These are phyloP conservation scores for Botryotinia calthae DNA, from an alignment of 2,329 filamentous ascomycete species.

Conservation along the genomic window DNA sequence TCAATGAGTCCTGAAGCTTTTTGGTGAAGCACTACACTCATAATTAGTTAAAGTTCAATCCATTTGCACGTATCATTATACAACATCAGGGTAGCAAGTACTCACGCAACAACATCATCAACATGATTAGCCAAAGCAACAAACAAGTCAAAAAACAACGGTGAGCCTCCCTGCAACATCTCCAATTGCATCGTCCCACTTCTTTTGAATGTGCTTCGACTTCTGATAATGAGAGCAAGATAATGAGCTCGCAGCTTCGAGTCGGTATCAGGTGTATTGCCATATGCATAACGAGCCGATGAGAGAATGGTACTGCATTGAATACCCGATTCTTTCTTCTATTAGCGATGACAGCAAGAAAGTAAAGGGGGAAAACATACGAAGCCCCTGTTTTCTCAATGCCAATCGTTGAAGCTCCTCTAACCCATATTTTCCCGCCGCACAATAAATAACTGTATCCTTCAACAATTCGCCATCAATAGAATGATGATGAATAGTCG, in stretches of 20 bases:
- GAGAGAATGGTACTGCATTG: conserved; percentile 84
- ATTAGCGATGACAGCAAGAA: conserved; percentile 45
- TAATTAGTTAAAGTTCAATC: not conserved
- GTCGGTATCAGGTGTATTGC: conserved; percentile 83
- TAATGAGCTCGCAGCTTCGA: conserved; percentile 91
- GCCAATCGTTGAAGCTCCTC: conserved; percentile 82
- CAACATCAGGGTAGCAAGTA: conserved; percentile 22
- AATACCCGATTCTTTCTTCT: conserved; percentile 72
- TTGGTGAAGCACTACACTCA: conserved; percentile 34
- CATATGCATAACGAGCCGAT: conserved; percentile 86
- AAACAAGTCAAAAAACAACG: conserved; percentile 90
- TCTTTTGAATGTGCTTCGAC: conserved; percentile 82
- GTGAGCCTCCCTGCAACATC: conserved; percentile 80
- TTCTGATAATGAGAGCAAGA: conserved; percentile 86
- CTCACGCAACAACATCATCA: conserved; percentile 63
- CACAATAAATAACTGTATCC: conserved; percentile 88
- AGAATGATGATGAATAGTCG: conserved; percentile 66
- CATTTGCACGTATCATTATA: not conserved
- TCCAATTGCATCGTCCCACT: conserved; percentile 95
- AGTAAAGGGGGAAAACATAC: conserved; percentile 51
- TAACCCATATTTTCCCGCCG: conserved; percentile 79
- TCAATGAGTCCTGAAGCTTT: conserved; percentile 34
- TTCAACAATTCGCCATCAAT: conserved; percentile 70
- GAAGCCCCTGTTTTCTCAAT: conserved; percentile 84
- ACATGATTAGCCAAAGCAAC: conserved; percentile 92